Base-by-base conservation (phyloP, 352 stramenopile genomes). In the Globisporangium recalcitrans region DNA sequence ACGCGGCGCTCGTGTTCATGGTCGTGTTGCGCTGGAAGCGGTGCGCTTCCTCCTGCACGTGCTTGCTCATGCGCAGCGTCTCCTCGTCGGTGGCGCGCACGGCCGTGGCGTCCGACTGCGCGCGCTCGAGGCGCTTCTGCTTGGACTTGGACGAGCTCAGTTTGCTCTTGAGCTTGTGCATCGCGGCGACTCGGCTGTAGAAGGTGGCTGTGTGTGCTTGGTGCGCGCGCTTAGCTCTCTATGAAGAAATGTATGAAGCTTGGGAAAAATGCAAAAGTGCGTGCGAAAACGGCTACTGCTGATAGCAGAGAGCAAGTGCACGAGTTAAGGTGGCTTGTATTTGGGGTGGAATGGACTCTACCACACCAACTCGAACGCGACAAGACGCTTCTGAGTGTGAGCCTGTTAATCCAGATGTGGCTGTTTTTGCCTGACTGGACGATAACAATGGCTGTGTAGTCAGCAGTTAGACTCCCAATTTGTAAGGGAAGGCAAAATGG, bases 81-180 rank as follows among this genome's bases (percentile, higher is more conserved):
- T 82, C 69, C 24, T 80, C 73, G 51, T 75, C 72, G 42, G 61
- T 63, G 40, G 42, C 42, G 19, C 67, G 60, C 38, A 47, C 58
- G 16, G 67, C 60, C 34, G 47, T 60, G 7, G 69, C 64, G 21
- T 75, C 70, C 58, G 66, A 66, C 55, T 69, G 66, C 27, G 66
- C 57, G 26, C 66, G 66, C 49, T 69, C 65, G 34, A 53, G 22
- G 24, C 80, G 73, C 69, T 77, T 72, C 49, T 67, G 70, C 59
- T 81, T 73, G 34, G 52, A 62, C 54, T 74, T 70, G 49, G 62
- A 67, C 54, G 69, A 63, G 65, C 73, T 72, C 34, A 87, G 70
- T 57, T 83, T 87, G 65, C 69, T 81, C 77, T 88, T 90, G 63
- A 91, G 74, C 63, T 78, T 75, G 58, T 72, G 71, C 78, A 91